Conservation (phyloP, 176 grass and related monocot genomes). For the Carex parvula region DNA sequence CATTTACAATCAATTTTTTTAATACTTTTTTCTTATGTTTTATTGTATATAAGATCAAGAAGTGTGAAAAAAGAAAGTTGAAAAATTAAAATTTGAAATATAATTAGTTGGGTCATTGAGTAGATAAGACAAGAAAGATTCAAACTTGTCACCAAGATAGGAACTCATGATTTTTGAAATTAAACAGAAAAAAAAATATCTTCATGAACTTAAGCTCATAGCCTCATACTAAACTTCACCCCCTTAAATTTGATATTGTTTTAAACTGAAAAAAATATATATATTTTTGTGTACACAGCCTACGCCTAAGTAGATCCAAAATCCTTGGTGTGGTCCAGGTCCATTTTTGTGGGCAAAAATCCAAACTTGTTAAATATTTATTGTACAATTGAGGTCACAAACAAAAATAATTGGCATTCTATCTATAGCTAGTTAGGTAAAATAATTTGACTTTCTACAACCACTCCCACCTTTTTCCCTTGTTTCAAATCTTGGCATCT, state of each 20-base stretch:
- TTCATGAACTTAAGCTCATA: too few relatives aligned
- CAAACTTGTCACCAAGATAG: background rate
- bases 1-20: too few relatives aligned
- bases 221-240: too few relatives aligned
- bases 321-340: background rate
- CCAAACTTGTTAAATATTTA: background rate
- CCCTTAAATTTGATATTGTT: background rate
- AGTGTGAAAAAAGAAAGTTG: too few relatives aligned
- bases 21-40: too few relatives aligned
- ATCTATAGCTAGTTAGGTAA: background rate
- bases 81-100: background rate
- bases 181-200: background rate
- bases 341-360: background rate
- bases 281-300: background rate
- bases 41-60: background rate
- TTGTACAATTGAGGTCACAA: background rate
- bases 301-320: background rate
- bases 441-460: slow-evolving; percentile 1
- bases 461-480: background rate
- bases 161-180: background rate
- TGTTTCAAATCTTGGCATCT: slow-evolving; percentile 17
- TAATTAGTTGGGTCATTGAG: background rate
- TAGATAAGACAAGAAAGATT: background rate
- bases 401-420: background rate
- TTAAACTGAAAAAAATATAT: background rate